Evolutionary conservation across 202 grass and related monocot species (phyloP), one percentile per base, ranked within the genome.

Genomic region (Zoysia matrella): DNA sequence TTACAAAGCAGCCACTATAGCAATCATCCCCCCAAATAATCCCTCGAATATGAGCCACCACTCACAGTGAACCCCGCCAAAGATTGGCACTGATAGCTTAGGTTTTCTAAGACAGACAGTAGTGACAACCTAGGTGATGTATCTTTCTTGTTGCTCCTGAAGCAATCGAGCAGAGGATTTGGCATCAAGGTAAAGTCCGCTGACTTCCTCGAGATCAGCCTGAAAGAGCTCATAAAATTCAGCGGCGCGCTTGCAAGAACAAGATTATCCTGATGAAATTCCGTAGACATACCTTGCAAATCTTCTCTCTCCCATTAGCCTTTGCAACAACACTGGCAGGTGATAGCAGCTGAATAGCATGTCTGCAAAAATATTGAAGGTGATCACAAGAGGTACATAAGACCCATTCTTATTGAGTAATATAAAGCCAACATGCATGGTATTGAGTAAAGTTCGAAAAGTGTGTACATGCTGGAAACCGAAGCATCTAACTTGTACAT

Each of bases 81-180:
- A 74, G 46, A 82, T 47, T 67, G 43, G 62, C 54, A 11, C 47
- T 47, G 11, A 48, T 47, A 73, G n/a, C 12, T 62, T 69, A 54
- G 65, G 75, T 74, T 69, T 49, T 67, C 18, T 69, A 48, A 36
- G 30, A 36, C 30, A 36, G 11, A 46, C 80, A 47, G 3, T 40
- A 75, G 8, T 40, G 56, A 16, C 45, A 58, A 63, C 68, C 80
- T 90, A 99, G 54, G 83, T 90, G 80, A 90, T 96, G 80, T 90
- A 96, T 90, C 81, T 92, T 78, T 95, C 93, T 80, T 99, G 93
- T 77, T 96, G 97, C 81, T 96, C 89, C 72, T 99, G 93, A 75
- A 96, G 87, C 71, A 99, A 84, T 84, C 54, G 92, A 39, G 89
- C 97, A 0, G 96, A 96, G 6, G 87, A 90, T 82, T 96, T 94